Percentiles rank a stretch among this genome's conserved stretches.
phyloP scores from a whole-genome alignment of 1,284 basidiomycete species.

The Tylopilus sp. region DNA sequence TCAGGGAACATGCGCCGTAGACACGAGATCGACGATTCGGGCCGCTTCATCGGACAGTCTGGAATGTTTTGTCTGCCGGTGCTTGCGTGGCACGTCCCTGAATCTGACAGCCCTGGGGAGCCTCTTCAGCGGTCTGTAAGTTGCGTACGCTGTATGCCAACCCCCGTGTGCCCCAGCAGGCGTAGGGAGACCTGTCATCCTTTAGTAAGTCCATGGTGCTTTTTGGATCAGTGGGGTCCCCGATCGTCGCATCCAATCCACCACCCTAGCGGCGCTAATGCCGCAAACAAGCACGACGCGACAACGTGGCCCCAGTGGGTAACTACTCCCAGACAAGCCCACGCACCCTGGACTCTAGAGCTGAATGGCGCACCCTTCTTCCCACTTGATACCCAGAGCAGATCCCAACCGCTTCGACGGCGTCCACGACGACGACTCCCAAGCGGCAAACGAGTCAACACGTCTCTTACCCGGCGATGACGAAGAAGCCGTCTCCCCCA shows the following conservation, averaged over 20 bases:
- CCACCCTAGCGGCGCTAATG: background rate
- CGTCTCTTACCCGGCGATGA: constrained; percentile 7
- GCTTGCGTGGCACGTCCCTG: no score
- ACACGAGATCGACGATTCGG: no score
- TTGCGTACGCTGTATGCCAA: no score
- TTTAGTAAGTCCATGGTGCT: background rate
- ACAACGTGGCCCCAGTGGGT: background rate
- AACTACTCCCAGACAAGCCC: background rate
- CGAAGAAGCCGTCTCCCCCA: constrained; percentile 2
- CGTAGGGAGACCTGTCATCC: no score
- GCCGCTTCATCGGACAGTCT: no score
- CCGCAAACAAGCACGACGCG: background rate
- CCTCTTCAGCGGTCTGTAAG: no score
- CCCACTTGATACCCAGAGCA: background rate
- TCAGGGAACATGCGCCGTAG: no score
- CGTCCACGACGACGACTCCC: background rate
- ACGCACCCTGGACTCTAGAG: background rate
- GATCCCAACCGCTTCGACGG: background rate
- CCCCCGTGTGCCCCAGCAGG: no score
- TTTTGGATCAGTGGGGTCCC: background rate
- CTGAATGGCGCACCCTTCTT: background rate
- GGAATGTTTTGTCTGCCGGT: no score
- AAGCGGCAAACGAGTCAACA: constrained; percentile 8
- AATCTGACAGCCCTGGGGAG: no score
- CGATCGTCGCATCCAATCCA: background rate